A percentile compares a stretch with the other conserved stretches of the same genome.
phyloP scores from a whole-genome alignment of 306 rosid genomes.

The peach (Prunus persica) region Prunus_persica_NCBIv2 NC_034014.1:22896001-22896500 shows the following conservation, averaged over 20 bases:
- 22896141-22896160: not conserved
- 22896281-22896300: not conserved
- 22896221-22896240: not conserved
- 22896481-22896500: conserved; percentile 25
- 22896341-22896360: conserved; percentile 84
- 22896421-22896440: conserved; percentile 24
- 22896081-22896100: conserved; percentile 92
- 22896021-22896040: conserved; percentile 6
- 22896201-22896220: not conserved
- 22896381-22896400: conserved; percentile 84
- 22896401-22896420: conserved; percentile 23
- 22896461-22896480: conserved; percentile 27
- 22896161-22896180: not conserved
- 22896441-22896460: conserved; percentile 41
- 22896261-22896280: not conserved
- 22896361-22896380: conserved; percentile 96
- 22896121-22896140: conserved; percentile 90
- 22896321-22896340: not conserved
- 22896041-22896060: conserved; percentile 18
- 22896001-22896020: conserved; percentile 1
- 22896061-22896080: conserved; percentile 99
- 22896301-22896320: conserved; percentile 2
- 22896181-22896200: not conserved
- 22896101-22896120: conserved; percentile 94
- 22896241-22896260: not conserved